These are phyloP conservation scores for Dimocarpus longan DNA, from an alignment of 345 rosid genomes.

Conservation along the genomic window DNA sequence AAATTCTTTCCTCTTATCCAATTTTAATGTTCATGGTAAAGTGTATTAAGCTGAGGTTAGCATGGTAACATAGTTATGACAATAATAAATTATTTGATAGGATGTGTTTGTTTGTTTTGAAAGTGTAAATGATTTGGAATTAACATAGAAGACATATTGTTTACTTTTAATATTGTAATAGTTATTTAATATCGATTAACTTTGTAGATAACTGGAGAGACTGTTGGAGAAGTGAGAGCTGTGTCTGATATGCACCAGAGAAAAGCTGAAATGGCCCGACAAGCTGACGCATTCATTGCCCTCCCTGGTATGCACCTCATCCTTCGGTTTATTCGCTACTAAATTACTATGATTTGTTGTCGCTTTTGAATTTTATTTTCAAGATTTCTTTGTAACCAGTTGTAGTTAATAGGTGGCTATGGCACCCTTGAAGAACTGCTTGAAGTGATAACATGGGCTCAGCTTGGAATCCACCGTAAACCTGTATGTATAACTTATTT, in stretches of 20 bases:
- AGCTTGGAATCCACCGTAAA: constrained; percentile 91
- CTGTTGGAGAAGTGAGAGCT: constrained; percentile 89
- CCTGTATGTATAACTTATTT: constrained; percentile 58
- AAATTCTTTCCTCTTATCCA: not conserved
- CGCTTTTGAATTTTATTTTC: too few species aligned
- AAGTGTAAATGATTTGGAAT: not conserved
- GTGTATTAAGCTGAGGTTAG: not conserved
- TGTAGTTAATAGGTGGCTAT: constrained; percentile 67
- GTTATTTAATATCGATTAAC: not conserved
- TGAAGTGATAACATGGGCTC: constrained; percentile 98
- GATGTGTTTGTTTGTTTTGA: not conserved
- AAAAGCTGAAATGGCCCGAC: constrained; percentile 95
- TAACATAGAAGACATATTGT: not conserved
- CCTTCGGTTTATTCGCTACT: not conserved
- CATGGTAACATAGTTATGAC: not conserved
- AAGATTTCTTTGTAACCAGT: not conserved
- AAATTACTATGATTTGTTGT: not conserved
- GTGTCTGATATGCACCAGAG: constrained; percentile 95
- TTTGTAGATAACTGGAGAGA: constrained; percentile 72
- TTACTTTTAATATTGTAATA: not conserved
- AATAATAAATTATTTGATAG: not conserved
- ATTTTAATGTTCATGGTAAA: not conserved
- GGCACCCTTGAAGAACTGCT: constrained; percentile 95
- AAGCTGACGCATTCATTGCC: constrained; percentile 94
- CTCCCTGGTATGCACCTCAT: constrained; percentile 62